Percentiles rank a stretch among this genome's conserved stretches.
Conservation (phyloP, 2,329 filamentous ascomycete species). For the Pseudocercospora fuligena region DNA sequence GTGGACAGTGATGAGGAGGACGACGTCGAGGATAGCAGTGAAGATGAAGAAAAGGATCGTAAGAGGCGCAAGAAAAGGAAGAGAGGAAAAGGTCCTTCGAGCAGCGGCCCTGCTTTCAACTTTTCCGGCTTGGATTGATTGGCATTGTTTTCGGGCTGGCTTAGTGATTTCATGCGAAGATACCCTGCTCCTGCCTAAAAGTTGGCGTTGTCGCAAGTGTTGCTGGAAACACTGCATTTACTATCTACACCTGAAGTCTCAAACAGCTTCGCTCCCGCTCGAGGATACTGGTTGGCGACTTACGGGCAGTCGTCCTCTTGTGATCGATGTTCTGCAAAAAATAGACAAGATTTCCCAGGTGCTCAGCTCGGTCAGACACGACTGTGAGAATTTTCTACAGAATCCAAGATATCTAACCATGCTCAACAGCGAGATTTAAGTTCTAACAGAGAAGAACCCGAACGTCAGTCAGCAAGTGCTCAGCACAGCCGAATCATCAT, state of each 20-base stretch:
- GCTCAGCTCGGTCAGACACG: background rate
- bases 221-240: background rate
- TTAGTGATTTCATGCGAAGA: background rate
- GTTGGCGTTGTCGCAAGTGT: background rate
- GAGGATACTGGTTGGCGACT: background rate
- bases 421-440: background rate
- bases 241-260: background rate
- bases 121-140: slow-evolving; percentile 41
- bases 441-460: background rate
- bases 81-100: slow-evolving; percentile 40
- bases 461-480: background rate
- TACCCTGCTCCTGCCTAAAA: slow-evolving; percentile 4
- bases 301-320: background rate
- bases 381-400: background rate
- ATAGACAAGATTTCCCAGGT: background rate
- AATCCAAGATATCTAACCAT: background rate
- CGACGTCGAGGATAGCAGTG: slow-evolving; percentile 43
- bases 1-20: slow-evolving; percentile 50
- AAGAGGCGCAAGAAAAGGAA: slow-evolving; percentile 51
- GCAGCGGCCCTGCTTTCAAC: slow-evolving; percentile 29
- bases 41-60: slow-evolving; percentile 51
- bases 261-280: background rate
- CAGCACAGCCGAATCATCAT: background rate
- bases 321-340: background rate
- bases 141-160: background rate